Conservation (phyloP, 2,329 filamentous ascomycete species). For the Didymella glomerata region DNA sequence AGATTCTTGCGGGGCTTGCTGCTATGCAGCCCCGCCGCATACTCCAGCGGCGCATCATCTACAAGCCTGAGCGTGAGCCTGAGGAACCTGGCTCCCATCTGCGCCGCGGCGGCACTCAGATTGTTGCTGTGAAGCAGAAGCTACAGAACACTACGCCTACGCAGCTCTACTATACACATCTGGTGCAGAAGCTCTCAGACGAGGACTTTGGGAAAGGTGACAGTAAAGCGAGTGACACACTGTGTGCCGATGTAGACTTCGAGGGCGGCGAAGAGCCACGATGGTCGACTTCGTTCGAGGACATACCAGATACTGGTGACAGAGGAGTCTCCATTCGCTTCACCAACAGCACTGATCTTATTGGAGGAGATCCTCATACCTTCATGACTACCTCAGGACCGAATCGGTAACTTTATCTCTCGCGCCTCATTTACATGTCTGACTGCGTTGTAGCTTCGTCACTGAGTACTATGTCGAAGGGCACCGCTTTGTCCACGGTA, state of each 20-base stretch:
- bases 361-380: slow-evolving; percentile 59
- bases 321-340: slow-evolving; percentile 63
- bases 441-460: slow-evolving; percentile 57
- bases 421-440: slow-evolving; percentile 24
- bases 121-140: slow-evolving; percentile 43
- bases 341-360: slow-evolving; percentile 59
- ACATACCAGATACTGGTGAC: slow-evolving; percentile 59
- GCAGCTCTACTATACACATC: slow-evolving; percentile 63
- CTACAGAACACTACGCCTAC: slow-evolving; percentile 54
- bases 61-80: slow-evolving; percentile 62
- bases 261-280: slow-evolving; percentile 36
- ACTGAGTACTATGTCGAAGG: slow-evolving; percentile 66
- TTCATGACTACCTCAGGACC: slow-evolving; percentile 61
- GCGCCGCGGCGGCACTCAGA: slow-evolving; percentile 50
- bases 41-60: slow-evolving; percentile 65
- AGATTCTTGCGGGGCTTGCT: slow-evolving; percentile 68
- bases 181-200: slow-evolving; percentile 55
- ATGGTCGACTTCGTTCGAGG: slow-evolving; percentile 53
- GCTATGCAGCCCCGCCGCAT: slow-evolving; percentile 66
- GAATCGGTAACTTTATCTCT: slow-evolving; percentile 57
- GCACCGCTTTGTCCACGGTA: slow-evolving; percentile 65
- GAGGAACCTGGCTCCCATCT: slow-evolving; percentile 50
- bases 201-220: slow-evolving; percentile 45
- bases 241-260: slow-evolving; percentile 36
- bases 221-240: slow-evolving; percentile 20